Conservation (phyloP, 1,284 basidiomycete species). For the Farysia itapuensis region DNA sequence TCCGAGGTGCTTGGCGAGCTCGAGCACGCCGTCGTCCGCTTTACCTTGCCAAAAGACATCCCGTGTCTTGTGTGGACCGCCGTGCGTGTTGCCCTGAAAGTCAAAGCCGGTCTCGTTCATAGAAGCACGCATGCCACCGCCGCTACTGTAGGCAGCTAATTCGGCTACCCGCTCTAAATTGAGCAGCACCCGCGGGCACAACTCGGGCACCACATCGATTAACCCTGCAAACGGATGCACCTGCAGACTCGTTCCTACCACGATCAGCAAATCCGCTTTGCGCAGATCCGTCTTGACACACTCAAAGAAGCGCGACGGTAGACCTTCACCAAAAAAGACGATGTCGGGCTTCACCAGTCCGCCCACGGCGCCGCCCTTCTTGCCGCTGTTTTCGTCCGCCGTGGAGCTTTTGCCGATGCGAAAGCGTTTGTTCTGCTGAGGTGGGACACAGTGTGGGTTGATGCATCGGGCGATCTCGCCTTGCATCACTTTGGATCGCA, state of each 20-base stretch:
- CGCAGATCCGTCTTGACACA: slow-evolving; percentile 61
- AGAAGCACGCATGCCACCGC: slow-evolving; percentile 48
- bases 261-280: slow-evolving; percentile 78
- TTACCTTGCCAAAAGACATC: slow-evolving; percentile 51
- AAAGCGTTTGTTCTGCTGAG: background rate
- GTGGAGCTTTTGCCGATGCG: background rate
- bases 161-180: slow-evolving; percentile 66
- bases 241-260: slow-evolving; percentile 87
- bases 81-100: slow-evolving; percentile 44
- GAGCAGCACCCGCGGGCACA: slow-evolving; percentile 64
- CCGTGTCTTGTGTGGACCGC: slow-evolving; percentile 23
- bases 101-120: slow-evolving; percentile 51
- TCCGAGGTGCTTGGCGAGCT: slow-evolving; percentile 38
- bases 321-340: slow-evolving; percentile 57
- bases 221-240: slow-evolving; percentile 66
- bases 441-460: slow-evolving; percentile 9
- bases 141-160: slow-evolving; percentile 60
- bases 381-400: slow-evolving; percentile 2
- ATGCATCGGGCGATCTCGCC: slow-evolving; percentile 51
- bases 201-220: slow-evolving; percentile 61
- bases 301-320: slow-evolving; percentile 53
- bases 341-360: slow-evolving; percentile 59
- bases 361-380: slow-evolving; percentile 1
- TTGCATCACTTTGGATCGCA: slow-evolving; percentile 32
- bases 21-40: slow-evolving; percentile 41